Conservation (phyloP, 2,329 filamentous ascomycete genomes). For the Davidsoniella australis region DNA sequence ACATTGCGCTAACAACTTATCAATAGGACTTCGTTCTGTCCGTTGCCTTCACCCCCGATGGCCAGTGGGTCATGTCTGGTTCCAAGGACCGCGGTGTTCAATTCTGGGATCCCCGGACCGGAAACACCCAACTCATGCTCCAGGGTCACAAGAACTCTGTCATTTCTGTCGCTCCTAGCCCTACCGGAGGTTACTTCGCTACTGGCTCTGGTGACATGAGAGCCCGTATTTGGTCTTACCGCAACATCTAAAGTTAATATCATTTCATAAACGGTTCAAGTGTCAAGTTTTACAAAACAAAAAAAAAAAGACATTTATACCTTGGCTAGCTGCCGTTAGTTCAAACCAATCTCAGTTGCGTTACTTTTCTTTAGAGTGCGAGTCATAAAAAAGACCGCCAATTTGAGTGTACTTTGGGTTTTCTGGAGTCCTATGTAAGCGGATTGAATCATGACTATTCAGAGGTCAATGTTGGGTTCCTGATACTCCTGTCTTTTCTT, state of each 20-base stretch:
- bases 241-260: slow-evolving; percentile 15
- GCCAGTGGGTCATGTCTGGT: slow-evolving; percentile 88
- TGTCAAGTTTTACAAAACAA: not conserved
- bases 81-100: slow-evolving; percentile 96
- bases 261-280: no score
- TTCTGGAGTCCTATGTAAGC: not conserved
- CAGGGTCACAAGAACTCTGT: slow-evolving; percentile 98
- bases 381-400: not conserved
- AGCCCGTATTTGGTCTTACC: slow-evolving; percentile 89
- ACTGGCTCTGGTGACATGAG: slow-evolving; percentile 96
- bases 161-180: slow-evolving; percentile 90
- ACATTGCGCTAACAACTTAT: slow-evolving; percentile 16
- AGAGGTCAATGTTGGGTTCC: not conserved
- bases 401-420: no score
- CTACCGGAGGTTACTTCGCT: slow-evolving; percentile 73
- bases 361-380: no score
- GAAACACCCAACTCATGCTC: slow-evolving; percentile 90
- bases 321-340: no score
- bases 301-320: no score
- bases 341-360: no score
- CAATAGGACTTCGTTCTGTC: slow-evolving; percentile 82
- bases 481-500: not conserved
- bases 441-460: not conserved
- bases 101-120: slow-evolving; percentile 94
- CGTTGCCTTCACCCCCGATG: slow-evolving; percentile 86